Evolutionary conservation across 1,284 basidiomycete genomes (phyloP), one percentile per base, ranked within the genome.

Genomic region (Boletus smithii): DNA sequence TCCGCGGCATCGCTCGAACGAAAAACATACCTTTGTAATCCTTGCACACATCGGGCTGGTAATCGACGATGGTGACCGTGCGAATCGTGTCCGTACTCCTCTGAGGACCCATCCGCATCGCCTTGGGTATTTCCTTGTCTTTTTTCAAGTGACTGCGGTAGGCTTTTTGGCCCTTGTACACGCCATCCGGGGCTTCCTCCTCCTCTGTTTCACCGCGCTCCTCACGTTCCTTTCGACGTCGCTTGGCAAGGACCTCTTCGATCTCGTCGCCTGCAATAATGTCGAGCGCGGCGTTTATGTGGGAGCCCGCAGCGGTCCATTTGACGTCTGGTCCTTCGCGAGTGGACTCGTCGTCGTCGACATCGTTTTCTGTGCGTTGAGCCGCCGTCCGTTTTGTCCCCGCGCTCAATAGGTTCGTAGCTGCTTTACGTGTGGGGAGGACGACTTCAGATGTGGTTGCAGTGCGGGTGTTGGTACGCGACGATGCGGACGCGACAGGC

Each of bases 21-120:
- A 22, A 48, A 54, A 42, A 49, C 55, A 29, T 49, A 90, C 90
- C 91, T 82, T 97, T 98, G 72, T 99, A 99, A 69, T 98, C 95
- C 69, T 99, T 99, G 72, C 97, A 99, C 17, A 98, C 91, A 63
- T 98, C 95, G 3, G 97, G 95, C 70, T 99, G 97, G 70, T 98
- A 99, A 73, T 99, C 97, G 42, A 93, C 80, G 48, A 98, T 85
- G 1, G 95, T 98, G 45, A 97, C 94, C 2, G 91, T 95, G 48
- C 93, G 81, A 56, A 99, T 95, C 49, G 95, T 97, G 60, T 74
- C 87, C 8, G 82, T 81, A 36, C 77, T 85, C 49, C 88, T 72
- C 63, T 94, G 90, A 35, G 93, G 93, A 1, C 91, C 93, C 6
- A 91, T 80, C 39, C 90, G 81, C 87, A 95, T 91, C 37, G 92